Conservation (phyloP, 2,329 filamentous ascomycete genomes). For the Ascosphaera pollenicola region DNA sequence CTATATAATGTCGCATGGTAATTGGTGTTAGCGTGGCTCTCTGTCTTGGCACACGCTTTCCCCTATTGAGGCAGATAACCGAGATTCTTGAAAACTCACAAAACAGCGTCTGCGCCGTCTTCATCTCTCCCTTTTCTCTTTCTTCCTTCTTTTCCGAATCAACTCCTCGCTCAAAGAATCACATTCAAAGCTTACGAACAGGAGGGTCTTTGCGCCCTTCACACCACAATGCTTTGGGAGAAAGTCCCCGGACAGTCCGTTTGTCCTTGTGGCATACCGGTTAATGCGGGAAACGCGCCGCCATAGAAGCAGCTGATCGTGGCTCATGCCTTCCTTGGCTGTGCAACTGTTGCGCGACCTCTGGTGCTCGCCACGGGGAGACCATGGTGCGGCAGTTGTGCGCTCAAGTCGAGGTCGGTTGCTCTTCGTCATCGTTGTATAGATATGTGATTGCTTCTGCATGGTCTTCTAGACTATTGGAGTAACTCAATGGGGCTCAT, state of each 20-base stretch:
- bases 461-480: conserved; percentile 14
- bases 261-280: conserved; percentile 21
- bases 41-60: too few relatives aligned
- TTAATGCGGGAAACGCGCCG: conserved; percentile 88
- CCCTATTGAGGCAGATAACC: too few relatives aligned
- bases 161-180: conserved; percentile 98
- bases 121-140: conserved; percentile 3
- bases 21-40: too few relatives aligned
- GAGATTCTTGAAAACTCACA: too few relatives aligned
- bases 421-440: conserved; percentile 59
- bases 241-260: conserved; percentile 97
- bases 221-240: conserved; percentile 65
- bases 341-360: conserved; percentile 23
- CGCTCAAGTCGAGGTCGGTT: conserved; percentile 53
- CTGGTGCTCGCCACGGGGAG: conserved; percentile 27
- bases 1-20: too few relatives aligned
- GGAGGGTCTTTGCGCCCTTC: conserved; percentile 27
- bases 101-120: background rate
- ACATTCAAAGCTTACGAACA: conserved; percentile 98
- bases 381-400: conserved; percentile 2
- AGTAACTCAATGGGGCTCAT: conserved; percentile 99
- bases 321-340: conserved; percentile 48
- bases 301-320: conserved; percentile 87
- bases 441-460: conserved; percentile 92
- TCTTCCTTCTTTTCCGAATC: conserved; percentile 22